Evolutionary conservation across 805 yeast species (phyloP), one percentile per base, ranked within the genome.

Genomic region (Cyberlindnera maclurae): DNA sequence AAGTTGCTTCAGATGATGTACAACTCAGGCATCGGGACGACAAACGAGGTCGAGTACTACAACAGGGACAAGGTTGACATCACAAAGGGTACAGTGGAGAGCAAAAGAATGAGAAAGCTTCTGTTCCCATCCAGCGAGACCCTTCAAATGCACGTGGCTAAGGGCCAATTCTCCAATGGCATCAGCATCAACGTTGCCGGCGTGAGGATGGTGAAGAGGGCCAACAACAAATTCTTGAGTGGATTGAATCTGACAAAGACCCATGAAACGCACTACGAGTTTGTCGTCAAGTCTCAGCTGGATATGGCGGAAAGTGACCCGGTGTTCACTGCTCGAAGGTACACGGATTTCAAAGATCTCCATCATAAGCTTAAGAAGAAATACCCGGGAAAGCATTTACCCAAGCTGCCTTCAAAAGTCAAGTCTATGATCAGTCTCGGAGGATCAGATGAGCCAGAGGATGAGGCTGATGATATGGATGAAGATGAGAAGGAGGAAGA

Each of bases 21-120:
- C 62, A 85, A 84, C 49, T 80, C 95, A 0, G 82, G 88, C 27
- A 55, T 89, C 12, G 76, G 79, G 5, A 75, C 89, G 3, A 57
- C 62, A 1, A 67, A 75, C 39, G 90, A 83, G 48, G 51, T 68
- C 12, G 59, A 52, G 10, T 82, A 82, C 46, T 67, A 60, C 39
- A 42, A 46, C 24, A 49, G 52, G n/a, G 62, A 59, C 36, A 62
- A 65, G 34, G 47, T 50, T 13, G 55, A 47, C 12, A 40, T 59
- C 10, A 46, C 46, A 12, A 56, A 48, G 26, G 55, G 34, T 26
- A 55, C 44, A 37, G 46, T 46, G 12, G 64, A 52, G 51, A 57
- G 59, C 34, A 50, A 58, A 31, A 47, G 58, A 18, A 39, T 64
- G 13, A 64, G 59, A 31, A 55, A 55, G 26, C 46, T 64, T 37